Evolutionary conservation across 108 stramenopile genomes (phyloP).

Genomic region (Stephanodiscus minutulus): DNA sequence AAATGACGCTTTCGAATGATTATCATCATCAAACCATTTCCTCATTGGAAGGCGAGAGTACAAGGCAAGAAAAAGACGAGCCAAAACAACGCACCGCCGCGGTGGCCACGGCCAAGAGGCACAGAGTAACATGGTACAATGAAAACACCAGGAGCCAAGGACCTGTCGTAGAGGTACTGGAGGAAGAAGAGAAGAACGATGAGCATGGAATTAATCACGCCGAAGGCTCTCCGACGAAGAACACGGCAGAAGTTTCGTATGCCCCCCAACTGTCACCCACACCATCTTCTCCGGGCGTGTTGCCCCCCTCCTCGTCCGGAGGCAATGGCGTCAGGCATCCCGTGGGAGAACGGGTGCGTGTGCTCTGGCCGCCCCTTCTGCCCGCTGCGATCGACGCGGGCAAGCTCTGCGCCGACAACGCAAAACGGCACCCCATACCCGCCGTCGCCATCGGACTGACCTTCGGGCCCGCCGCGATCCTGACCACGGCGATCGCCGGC

Average conservation of each 20-base stretch:
- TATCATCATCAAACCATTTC: not conserved
- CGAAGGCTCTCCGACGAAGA: constrained; percentile 25
- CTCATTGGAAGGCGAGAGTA: not conserved
- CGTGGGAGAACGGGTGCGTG: constrained; percentile 50
- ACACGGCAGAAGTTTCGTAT: constrained; percentile 19
- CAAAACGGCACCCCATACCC: constrained; percentile 58
- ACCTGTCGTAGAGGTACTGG: constrained; percentile 53
- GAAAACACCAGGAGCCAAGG: constrained; percentile 13
- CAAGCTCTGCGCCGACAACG: constrained; percentile 56
- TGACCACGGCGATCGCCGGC: constrained; percentile 59
- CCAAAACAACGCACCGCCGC: not conserved
- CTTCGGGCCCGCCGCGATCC: constrained; percentile 70
- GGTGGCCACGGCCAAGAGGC: not conserved
- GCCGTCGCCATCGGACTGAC: constrained; percentile 70
- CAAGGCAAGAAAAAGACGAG: not conserved
- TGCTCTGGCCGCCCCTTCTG: constrained; percentile 82
- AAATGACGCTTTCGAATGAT: constrained; percentile 24
- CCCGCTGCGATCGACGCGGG: constrained; percentile 56
- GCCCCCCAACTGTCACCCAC: constrained; percentile 30
- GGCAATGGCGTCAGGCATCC: not conserved
- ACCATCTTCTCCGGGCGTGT: constrained; percentile 30
- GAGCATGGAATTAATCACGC: constrained; percentile 28
- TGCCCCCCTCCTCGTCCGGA: not conserved
- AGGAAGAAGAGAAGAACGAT: constrained; percentile 50
- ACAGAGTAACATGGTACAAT: constrained; percentile 45